Evolutionary conservation across 2,329 filamentous ascomycete genomes (phyloP).

Genomic region (Botryotinia calthae): DNA sequence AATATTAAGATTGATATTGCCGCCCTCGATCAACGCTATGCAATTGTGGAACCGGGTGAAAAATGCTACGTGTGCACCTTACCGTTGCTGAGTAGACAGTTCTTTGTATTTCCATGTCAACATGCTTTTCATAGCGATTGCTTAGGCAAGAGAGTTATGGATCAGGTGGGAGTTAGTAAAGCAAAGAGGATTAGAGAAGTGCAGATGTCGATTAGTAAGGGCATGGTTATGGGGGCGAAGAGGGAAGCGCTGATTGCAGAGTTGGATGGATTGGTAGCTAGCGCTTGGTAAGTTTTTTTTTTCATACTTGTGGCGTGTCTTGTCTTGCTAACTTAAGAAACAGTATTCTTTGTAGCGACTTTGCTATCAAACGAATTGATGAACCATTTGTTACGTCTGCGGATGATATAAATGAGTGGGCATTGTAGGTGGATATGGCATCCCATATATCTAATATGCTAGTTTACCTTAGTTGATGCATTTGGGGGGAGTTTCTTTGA

Average conservation of each 20-base stretch:
- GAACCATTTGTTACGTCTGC: constrained; percentile 79
- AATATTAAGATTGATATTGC: constrained; percentile 91
- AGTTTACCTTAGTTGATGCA: neutral
- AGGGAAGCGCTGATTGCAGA: constrained; percentile 83
- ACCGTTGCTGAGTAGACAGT: constrained; percentile 83
- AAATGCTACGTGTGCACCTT: constrained; percentile 86
- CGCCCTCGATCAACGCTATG: constrained; percentile 82
- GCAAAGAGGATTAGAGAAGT: constrained; percentile 79
- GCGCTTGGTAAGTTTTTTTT: constrained; percentile 67
- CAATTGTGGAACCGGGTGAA: constrained; percentile 94
- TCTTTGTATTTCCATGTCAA: constrained; percentile 98
- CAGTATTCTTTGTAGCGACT: constrained; percentile 90
- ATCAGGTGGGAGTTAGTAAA: constrained; percentile 73
- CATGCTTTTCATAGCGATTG: constrained; percentile 98
- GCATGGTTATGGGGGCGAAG: constrained; percentile 64
- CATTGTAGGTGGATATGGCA: constrained; percentile 35
- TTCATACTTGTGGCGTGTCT: neutral
- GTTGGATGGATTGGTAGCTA: constrained; percentile 86
- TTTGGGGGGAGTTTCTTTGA: neutral
- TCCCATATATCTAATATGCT: neutral
- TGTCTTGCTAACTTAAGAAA: constrained; percentile 18
- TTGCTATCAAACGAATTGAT: constrained; percentile 91
- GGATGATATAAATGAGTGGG: constrained; percentile 81
- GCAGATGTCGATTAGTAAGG: constrained; percentile 78
- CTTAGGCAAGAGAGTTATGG: constrained; percentile 78